Evolutionary conservation across 2,329 filamentous ascomycete species (phyloP).

Genomic region (Conoideocrella luteorostrata): DNA sequence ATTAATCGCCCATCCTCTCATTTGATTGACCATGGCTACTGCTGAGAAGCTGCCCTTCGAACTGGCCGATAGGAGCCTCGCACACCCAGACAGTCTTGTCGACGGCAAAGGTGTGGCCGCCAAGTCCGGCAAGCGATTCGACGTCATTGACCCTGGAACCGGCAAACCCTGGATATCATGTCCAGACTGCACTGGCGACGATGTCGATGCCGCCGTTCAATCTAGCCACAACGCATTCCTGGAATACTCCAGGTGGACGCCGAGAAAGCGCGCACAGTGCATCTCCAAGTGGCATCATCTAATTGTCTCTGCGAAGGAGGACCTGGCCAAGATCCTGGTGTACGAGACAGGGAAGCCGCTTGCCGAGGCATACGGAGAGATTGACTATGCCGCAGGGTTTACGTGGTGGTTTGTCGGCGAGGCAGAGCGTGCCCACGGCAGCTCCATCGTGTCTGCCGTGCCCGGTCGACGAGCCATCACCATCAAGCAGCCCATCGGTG

Average conservation of each 20-base stretch:
- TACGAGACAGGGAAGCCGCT: constrained; percentile 53
- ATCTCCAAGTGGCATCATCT: constrained; percentile 31
- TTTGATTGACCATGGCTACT: neutral
- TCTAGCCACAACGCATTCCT: constrained; percentile 31
- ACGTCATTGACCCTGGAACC: constrained; percentile 47
- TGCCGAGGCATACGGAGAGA: constrained; percentile 45
- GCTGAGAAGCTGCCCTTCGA: constrained; percentile 28
- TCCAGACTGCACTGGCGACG: constrained; percentile 37
- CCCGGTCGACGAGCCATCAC: constrained; percentile 62
- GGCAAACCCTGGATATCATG: constrained; percentile 44
- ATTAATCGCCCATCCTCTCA: too few relatives aligned
- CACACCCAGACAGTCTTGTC: constrained; percentile 43
- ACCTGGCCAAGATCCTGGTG: constrained; percentile 33
- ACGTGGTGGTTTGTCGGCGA: constrained; percentile 52
- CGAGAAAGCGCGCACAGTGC: constrained; percentile 27
- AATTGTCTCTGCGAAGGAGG: constrained; percentile 28
- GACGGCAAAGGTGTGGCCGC: constrained; percentile 40
- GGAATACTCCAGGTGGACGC: constrained; percentile 29
- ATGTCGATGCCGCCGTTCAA: constrained; percentile 31
- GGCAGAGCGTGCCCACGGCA: constrained; percentile 47
- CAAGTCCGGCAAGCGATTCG: constrained; percentile 40
- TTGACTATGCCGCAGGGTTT: constrained; percentile 49
- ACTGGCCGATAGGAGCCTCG: constrained; percentile 40
- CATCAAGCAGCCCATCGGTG: constrained; percentile 48
- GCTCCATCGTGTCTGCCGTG: constrained; percentile 50